Base-by-base conservation (phyloP, 768 basidiomycete species). In the Favolaschia claudopus region DNA sequence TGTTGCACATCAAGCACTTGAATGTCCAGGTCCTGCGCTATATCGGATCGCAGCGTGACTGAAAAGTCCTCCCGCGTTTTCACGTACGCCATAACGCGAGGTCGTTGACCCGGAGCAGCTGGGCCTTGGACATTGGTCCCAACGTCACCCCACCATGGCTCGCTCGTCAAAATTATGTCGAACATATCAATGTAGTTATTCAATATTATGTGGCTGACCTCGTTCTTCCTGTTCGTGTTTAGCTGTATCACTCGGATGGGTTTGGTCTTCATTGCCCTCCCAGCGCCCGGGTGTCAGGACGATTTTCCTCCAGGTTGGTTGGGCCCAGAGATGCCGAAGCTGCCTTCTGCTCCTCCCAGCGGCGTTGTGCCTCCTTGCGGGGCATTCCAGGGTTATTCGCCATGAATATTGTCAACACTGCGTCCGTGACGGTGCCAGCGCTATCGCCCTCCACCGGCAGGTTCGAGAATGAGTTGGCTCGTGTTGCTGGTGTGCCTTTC, bases 111-210 rank as follows among this genome's bases (percentile, higher is more conserved):
- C 6, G 42, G 20, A 17, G 51, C 22, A 9, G 44, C 33, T 4
- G 50, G 38, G 55, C 53, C 58, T 12, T 25, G 20, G 2, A 15
- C 27, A 7, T 33, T 44, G 13, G n/a, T 33, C 24, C 59, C 57
- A 20, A 62, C 52, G 47, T 47, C 33, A 22, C 50, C 49, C 51
- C 60, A 63, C 61, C 62, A 63, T 29, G 61, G 61, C 43, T 62
- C 60, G 9, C 17, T 39, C 5, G 54, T 32, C 2, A 62, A 8
- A 3, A 63, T 14, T 8, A 63, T 55, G 53, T 63, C 66, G 43
- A 28, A 36, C 19, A 47, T 36, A 12, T 44, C 25, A 17, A 12
- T 29, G 19, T 22, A 22, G 17, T 37, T 28, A 24, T 58, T 58
- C 13, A 58, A 54, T 12, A 57, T 53, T 17, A 28, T 47, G 20